Conservation (phyloP, 345 rosid genomes). For the Brassica juncea region DNA sequence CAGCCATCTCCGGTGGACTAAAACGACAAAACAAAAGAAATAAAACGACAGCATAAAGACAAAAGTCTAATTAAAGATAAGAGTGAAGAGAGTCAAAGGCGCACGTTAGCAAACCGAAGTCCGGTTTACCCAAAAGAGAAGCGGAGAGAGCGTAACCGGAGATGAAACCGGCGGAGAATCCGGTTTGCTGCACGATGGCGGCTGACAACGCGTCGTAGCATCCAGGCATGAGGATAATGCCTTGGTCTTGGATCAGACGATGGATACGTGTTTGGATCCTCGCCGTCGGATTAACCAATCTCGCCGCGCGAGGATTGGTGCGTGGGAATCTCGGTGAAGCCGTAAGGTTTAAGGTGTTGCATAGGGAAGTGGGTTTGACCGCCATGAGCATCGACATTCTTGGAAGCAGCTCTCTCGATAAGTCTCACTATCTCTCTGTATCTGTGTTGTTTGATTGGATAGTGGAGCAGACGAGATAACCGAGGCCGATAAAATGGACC, state of each 20-base stretch:
- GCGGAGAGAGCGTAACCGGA: slow-evolving; percentile 57
- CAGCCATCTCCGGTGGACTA: slow-evolving; percentile 57
- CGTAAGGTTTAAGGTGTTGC: slow-evolving; percentile 7
- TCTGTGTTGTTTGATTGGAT: neutral
- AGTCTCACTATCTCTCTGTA: neutral
- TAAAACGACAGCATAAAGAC: neutral
- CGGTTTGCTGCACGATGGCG: slow-evolving; percentile 44
- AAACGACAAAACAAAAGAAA: slow-evolving; percentile 17
- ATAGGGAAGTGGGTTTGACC: slow-evolving; percentile 27
- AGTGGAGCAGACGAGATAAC: slow-evolving; percentile 2
- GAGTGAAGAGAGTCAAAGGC: neutral
- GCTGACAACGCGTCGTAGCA: slow-evolving; percentile 59
- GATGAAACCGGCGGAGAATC: slow-evolving; percentile 49
- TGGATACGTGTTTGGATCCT: slow-evolving; percentile 48
- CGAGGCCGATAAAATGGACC: slow-evolving; percentile 1
- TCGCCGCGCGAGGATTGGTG: neutral
- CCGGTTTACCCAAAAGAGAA: slow-evolving; percentile 50
- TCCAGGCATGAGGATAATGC: slow-evolving; percentile 51
- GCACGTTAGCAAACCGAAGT: slow-evolving; percentile 53
- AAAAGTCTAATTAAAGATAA: neutral
- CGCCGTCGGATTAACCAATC: slow-evolving; percentile 35
- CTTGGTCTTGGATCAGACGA: slow-evolving; percentile 51
- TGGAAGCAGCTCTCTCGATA: neutral
- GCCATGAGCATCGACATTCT: slow-evolving; percentile 35
- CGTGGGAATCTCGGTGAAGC: slow-evolving; percentile 10